Evolutionary conservation across 108 stramenopile genomes (phyloP), one percentile per base, ranked within the genome.

Genomic region (Fistulifera solaris): DNA sequence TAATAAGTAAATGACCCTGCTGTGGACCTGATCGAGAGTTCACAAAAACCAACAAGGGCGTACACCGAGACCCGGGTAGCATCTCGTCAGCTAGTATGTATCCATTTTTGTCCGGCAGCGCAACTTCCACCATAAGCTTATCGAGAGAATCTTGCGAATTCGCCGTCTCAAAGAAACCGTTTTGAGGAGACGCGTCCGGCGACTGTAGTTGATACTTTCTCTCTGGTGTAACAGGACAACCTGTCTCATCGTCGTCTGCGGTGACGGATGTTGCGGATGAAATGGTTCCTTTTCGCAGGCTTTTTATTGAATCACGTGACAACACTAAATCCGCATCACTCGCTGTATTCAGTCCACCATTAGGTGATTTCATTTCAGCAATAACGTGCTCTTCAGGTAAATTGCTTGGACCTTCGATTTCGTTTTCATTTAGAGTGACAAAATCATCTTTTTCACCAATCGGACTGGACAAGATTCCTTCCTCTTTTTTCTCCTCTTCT

Each of bases 1-100:
- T 69, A 40, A 87, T 77, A 8, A 94, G 46, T 8, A 95, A 56
- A 11, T 84, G 62, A 2, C 94, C 94, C 40, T 91, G 84, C 38
- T 90, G 88, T 11, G 84, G 68, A 13, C 94, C 94, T 13, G 83
- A 82, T 22, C 85, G 77, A 12, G 75, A 72, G 40, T 94, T 92
- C 47, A 95, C 89, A 73, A 95, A 95, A 10, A 89, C 94, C 28
- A 92, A 58, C 16, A 95, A 58, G 13, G 94, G 94, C n/a, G 82
- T 91, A 28, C 62, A 68, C 14, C 38, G 41, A 18, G 66, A 63
- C 18, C 75, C 60, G 1, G 59, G 66, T 7, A 86, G 49, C 55
- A 84, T 81, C 38, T 86, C 79, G 66, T 89, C 88, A 11, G 83
- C 88, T 22, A 89, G 55, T 45, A 90, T 80, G 54, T 86, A 90